Base-by-base conservation (phyloP, 2,329 filamentous ascomycete species). In the Cordyceps militaris region DNA sequence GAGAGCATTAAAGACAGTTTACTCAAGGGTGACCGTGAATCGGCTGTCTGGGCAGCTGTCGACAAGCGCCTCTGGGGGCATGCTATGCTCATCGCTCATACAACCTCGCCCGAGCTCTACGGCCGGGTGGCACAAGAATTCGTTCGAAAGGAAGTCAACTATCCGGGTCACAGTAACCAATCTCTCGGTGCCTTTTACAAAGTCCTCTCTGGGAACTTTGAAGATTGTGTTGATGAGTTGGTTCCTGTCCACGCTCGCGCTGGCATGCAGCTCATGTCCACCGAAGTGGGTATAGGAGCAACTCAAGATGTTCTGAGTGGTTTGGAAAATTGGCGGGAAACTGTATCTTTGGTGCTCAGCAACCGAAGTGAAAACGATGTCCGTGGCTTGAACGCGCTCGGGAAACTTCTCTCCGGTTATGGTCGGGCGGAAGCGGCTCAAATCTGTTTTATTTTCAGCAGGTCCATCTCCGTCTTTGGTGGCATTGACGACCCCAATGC, bases 21-120 rank as follows among this genome's bases (percentile, higher is more conserved):
- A 4, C 78, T 96, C 9, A 77, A 83, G 56, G 94, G 95, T 10
- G 87, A 97, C 48, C 84, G 91, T 23, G 91, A 97, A 67, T 90
- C 92, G 64, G 94, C 94, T 5, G 89, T 95, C 0, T 97, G 93
- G 93, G 80, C 88, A 62, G 92, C 94, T 4, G 93, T 91, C 32
- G 94, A 99, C 70, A 91, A 92, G 70, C 85, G 92, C 50, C 77
- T 99, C 3, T 99, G 95, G 95, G 94, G 91, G 2, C 95, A 99
- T 70, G 95, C 94, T 3, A 88, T 99, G 81, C 79, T 99, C 21
- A 87, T 99, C 36, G 88, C 94, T 1, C 82, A 84, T 60, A 85
- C 84, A 0, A 70, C 96, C 73, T 94, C 90, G 1, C 78, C 89
- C 49, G 88, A 90, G 23, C 78, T 95, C 2, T 97, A 95, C 82